phyloP scores from a whole-genome alignment of 192 early-diverging fungal species.

The Coemansia sp. region DNA sequence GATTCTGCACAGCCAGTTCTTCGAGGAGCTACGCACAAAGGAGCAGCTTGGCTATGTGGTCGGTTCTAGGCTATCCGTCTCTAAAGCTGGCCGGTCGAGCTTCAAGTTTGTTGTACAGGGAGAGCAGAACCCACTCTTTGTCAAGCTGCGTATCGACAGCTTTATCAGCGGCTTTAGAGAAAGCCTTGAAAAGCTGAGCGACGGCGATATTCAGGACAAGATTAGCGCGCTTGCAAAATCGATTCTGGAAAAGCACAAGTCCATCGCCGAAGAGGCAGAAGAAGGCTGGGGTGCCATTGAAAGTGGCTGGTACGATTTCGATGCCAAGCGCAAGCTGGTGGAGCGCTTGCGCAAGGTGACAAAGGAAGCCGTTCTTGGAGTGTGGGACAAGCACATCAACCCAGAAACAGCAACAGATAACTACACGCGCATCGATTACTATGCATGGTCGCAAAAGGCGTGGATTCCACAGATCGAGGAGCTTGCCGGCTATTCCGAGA shows the following conservation, averaged over 20 bases:
- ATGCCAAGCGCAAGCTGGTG: conserved; percentile 33
- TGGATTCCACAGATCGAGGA: conserved; percentile 11
- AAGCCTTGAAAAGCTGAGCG: conserved; percentile 5
- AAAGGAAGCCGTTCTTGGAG: conserved; percentile 29
- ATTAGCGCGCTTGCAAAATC: conserved; percentile 59
- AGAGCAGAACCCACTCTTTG: conserved; percentile 73
- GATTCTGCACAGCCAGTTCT: conserved; percentile 77
- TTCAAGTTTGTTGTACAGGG: conserved; percentile 79
- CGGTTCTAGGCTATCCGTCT: not conserved
- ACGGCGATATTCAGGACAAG: conserved; percentile 62
- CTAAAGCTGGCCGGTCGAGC: conserved; percentile 2
- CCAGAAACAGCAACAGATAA: conserved; percentile 18
- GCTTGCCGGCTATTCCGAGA: conserved; percentile 7
- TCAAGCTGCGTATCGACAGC: conserved; percentile 75
- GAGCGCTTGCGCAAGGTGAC: conserved; percentile 10
- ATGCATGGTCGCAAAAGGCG: conserved; percentile 18
- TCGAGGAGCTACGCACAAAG: conserved; percentile 89
- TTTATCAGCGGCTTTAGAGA: conserved; percentile 67
- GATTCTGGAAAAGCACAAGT: conserved; percentile 69
- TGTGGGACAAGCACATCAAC: conserved; percentile 39
- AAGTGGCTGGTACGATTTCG: conserved; percentile 74
- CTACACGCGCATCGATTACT: conserved; percentile 38
- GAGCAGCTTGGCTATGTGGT: conserved; percentile 73
- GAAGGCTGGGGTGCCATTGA: conserved; percentile 68
- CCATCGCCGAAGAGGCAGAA: conserved; percentile 64